Percentiles rank a stretch among this genome's conserved stretches.
Evolutionary conservation across 345 rosid species (phyloP).

Genomic region (Pistacia atlantica): DNA sequence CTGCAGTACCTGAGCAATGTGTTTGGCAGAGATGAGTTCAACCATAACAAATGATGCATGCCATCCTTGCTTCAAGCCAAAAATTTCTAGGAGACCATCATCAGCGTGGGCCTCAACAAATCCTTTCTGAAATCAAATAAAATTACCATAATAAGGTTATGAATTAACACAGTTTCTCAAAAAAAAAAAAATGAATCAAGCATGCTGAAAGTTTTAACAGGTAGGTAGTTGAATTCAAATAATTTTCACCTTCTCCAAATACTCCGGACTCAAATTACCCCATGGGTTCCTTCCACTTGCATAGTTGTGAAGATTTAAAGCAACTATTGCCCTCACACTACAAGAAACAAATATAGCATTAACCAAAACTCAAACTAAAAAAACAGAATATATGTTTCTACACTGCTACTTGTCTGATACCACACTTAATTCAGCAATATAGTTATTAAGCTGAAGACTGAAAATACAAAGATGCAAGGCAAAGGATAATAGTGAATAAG

Average conservation of each 20-base stretch:
- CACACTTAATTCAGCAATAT: slow-evolving; percentile 4
- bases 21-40: slow-evolving; percentile 97
- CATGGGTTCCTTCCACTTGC: slow-evolving; percentile 98
- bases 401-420: not conserved
- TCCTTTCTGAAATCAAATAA: slow-evolving; percentile 59
- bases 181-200: not conserved
- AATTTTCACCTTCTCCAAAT: slow-evolving; percentile 75
- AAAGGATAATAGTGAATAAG: not conserved
- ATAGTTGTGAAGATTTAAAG: slow-evolving; percentile 85
- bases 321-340: slow-evolving; percentile 93
- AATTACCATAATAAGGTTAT: not conserved
- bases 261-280: slow-evolving; percentile 80
- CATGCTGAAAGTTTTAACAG: slow-evolving; percentile 1
- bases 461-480: slow-evolving; percentile 7
- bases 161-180: slow-evolving; percentile 9
- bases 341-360: slow-evolving; percentile 13
- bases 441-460: not conserved
- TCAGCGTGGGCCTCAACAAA: slow-evolving; percentile 94
- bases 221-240: not conserved
- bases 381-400: not conserved
- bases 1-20: slow-evolving; percentile 85
- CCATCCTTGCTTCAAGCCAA: slow-evolving; percentile 98
- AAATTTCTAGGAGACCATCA: slow-evolving; percentile 94
- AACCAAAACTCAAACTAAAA: not conserved
- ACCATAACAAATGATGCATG: slow-evolving; percentile 99